Evolutionary conservation across 805 yeast species (phyloP).

Genomic region (Sugiyamaella lignohabitans): DNA sequence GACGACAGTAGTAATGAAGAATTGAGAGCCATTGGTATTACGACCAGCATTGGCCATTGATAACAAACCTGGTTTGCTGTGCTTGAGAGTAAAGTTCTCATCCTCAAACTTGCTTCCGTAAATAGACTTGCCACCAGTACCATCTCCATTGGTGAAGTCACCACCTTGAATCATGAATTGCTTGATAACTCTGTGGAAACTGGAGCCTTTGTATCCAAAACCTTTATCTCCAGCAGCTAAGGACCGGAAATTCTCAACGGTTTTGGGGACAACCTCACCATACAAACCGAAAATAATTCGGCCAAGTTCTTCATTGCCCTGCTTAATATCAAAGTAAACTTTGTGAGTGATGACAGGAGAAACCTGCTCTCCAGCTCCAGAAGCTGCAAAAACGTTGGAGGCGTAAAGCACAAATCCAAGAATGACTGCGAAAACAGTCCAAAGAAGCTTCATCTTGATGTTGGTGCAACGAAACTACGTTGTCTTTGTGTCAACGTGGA

Average conservation of each 20-base stretch:
- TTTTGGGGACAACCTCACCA: slow-evolving; percentile 81
- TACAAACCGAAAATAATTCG: slow-evolving; percentile 81
- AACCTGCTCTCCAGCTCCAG: slow-evolving; percentile 12
- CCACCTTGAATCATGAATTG: slow-evolving; percentile 86
- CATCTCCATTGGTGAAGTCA: slow-evolving; percentile 56
- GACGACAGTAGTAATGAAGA: slow-evolving; percentile 86
- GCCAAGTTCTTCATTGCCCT: slow-evolving; percentile 73
- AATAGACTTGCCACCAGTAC: slow-evolving; percentile 74
- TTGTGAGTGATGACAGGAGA: slow-evolving; percentile 57
- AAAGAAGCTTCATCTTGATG: slow-evolving; percentile 22
- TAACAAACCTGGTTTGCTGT: slow-evolving; percentile 57
- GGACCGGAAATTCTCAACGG: slow-evolving; percentile 82
- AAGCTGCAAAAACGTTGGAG: slow-evolving; percentile 14
- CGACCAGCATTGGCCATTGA: slow-evolving; percentile 76
- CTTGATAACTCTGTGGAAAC: slow-evolving; percentile 68
- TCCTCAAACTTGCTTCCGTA: slow-evolving; percentile 69
- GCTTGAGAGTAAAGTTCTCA: slow-evolving; percentile 60
- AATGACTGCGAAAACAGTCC: slow-evolving; percentile 20
- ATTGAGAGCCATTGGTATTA: slow-evolving; percentile 80
- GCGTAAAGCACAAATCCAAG: slow-evolving; percentile 17
- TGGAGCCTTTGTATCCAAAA: slow-evolving; percentile 57
- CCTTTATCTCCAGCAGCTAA: slow-evolving; percentile 68
- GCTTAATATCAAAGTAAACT: slow-evolving; percentile 80
- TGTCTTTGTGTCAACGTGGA: too few relatives aligned
- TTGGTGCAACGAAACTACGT: neutral